phyloP scores from a whole-genome alignment of 75 land plant species.

The Cunninghamia lanceolata region DNA sequence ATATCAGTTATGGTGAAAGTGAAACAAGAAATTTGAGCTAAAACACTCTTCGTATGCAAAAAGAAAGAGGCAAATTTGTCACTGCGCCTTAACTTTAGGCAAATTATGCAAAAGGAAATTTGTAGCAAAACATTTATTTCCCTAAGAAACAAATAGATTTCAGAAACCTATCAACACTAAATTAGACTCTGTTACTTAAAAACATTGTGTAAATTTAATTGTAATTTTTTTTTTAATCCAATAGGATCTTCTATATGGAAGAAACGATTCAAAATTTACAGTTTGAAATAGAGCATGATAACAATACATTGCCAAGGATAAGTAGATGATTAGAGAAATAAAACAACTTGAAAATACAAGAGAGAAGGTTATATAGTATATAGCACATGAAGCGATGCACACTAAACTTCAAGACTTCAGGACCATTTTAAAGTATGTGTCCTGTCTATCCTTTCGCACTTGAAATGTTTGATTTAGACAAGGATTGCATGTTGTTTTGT shows the following conservation, averaged over 20 bases:
- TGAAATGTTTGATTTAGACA: too few relatives aligned
- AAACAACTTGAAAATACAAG: conserved; percentile 76
- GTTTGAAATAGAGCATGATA: conserved; percentile 80
- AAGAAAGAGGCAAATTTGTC: neutral
- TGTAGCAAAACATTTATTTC: neutral
- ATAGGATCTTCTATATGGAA: too few relatives aligned
- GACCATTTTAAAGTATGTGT: conserved; percentile 55
- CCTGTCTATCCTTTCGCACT: neutral
- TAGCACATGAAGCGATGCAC: conserved; percentile 58
- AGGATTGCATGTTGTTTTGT: too few relatives aligned
- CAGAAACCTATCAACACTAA: too few relatives aligned
- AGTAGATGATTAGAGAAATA: conserved; percentile 77
- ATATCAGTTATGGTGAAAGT: neutral
- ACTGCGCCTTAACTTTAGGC: neutral
- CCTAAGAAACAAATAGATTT: too few relatives aligned
- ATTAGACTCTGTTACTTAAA: too few relatives aligned
- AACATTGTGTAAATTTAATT: too few relatives aligned
- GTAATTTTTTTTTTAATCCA: too few relatives aligned
- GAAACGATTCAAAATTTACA: conserved; percentile 65
- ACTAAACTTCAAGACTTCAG: conserved; percentile 63
- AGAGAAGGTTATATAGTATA: conserved; percentile 59
- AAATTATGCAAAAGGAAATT: neutral
- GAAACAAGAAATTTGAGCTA: neutral
- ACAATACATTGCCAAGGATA: conserved; percentile 74
- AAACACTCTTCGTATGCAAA: neutral